Base-by-base conservation (phyloP, 2,329 filamentous ascomycete species). In the Fusarium annulatum region DNA sequence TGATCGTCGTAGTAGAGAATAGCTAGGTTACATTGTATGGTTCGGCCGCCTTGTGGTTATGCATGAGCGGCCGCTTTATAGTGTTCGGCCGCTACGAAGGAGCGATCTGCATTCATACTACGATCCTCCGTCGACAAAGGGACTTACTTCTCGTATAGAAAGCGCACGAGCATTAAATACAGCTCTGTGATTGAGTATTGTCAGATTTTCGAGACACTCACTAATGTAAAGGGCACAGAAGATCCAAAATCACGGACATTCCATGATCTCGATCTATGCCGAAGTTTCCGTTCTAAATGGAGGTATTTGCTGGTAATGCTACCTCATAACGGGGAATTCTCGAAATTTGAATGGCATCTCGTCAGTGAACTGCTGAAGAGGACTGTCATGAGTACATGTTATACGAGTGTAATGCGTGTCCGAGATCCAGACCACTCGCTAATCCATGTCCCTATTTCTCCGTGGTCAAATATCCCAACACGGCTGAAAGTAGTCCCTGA, bases 241-340 rank as follows among this genome's bases (percentile, higher is more conserved):
- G n/a, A 36, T 21, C 2, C 11, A 26, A 18, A 16, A 9, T 6
- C 6, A 21, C 7, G 12, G 3, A 9, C 23, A 53, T 38, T 53
- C 16, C 19, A 38, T 7, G 3, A 28, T 38, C 33, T 53, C 34
- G 51, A 53, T 38, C 33, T 28, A 12, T 38, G 12, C 33, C 19
- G 9, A 9, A 3, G 2, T 4, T 16, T 21, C 34, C 19, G 23
- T 26, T 21, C 3, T 0, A 0, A 16, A 2, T 36, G 6, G 0
- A 28, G 4, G 2, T 14, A 28, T 28, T 28, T 28, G 26, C 26
- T 28, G 26, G 26, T 28, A 28, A 28, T 28, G 26, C 7, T 28
- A 28, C 7, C 5, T 28, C 6, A 28, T 28, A 7, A 28, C 6
- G 6, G 5, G 2, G 26, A 28, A 28, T 28, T 28, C 26, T 28